These are phyloP conservation scores for Cystobasidium pallidum DNA, from an alignment of 1,284 basidiomycete species.

Conservation along the genomic window DNA sequence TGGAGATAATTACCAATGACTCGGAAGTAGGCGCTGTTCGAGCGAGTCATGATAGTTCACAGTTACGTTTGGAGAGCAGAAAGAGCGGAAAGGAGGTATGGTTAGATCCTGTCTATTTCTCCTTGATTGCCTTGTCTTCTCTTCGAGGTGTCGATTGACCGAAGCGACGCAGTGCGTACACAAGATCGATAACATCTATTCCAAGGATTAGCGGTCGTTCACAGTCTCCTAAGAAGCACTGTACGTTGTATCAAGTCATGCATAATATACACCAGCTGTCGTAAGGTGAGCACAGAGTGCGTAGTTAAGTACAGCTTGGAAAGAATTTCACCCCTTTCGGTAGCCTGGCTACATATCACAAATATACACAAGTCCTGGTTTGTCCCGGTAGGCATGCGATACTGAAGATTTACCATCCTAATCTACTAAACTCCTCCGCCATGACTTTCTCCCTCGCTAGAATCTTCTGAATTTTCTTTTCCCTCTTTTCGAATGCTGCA, in stretches of 20 bases:
- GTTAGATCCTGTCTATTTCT: too few species aligned
- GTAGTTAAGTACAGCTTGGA: too few species aligned
- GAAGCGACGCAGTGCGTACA: neutral
- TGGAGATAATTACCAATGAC: slow-evolving; percentile 8
- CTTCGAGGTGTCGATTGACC: too few species aligned
- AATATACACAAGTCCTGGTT: too few species aligned
- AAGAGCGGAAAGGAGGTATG: slow-evolving; percentile 24
- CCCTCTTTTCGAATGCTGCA: neutral
- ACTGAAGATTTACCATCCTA: slow-evolving; percentile 11
- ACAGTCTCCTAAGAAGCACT: neutral
- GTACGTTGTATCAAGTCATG: neutral
- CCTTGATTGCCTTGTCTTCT: too few species aligned
- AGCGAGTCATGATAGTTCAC: slow-evolving; percentile 13
- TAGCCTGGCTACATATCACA: too few species aligned
- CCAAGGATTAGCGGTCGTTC: neutral
- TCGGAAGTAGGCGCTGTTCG: slow-evolving; percentile 10
- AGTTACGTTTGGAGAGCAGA: slow-evolving; percentile 15
- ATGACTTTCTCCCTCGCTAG: slow-evolving; percentile 7
- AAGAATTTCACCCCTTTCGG: too few species aligned
- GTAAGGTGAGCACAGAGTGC: too few species aligned
- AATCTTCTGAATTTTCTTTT: neutral
- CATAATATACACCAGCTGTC: neutral
- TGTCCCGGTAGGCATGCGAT: too few species aligned
- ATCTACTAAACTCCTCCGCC: slow-evolving; percentile 19
- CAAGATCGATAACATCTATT: slow-evolving; percentile 29